Evolutionary conservation across 2,329 filamentous ascomycete genomes (phyloP).

Genomic region (Cryphonectria nitschkei): DNA sequence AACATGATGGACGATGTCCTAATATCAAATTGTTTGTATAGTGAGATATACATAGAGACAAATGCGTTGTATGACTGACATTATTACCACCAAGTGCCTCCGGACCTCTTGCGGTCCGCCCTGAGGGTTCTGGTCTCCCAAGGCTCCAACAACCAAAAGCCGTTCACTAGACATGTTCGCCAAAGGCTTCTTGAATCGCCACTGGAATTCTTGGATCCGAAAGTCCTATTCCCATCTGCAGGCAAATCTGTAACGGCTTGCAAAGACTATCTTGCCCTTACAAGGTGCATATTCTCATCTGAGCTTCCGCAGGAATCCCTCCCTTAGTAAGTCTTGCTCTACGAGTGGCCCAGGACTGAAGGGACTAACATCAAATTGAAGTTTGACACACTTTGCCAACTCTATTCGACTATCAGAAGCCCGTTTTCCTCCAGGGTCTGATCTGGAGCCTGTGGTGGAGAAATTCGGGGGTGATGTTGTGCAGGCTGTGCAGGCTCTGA

Average conservation of each 20-base stretch:
- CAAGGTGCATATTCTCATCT: constrained; percentile 42
- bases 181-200: constrained; percentile 34
- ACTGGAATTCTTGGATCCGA: constrained; percentile 28
- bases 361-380: no score
- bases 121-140: constrained; percentile 40
- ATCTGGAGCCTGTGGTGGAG: constrained; percentile 33
- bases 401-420: constrained; percentile 18
- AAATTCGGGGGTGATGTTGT: constrained; percentile 41
- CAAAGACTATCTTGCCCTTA: constrained; percentile 37
- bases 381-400: no score
- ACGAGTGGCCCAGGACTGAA: no score
- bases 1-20: constrained; percentile 48
- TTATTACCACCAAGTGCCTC: constrained; percentile 34
- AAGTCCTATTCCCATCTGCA: constrained; percentile 10
- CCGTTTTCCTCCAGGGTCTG: constrained; percentile 32
- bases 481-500: constrained; percentile 44
- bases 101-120: constrained; percentile 40
- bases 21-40: constrained; percentile 39
- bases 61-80: not conserved
- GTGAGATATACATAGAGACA: not conserved
- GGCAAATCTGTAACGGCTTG: constrained; percentile 34
- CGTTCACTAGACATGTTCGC: constrained; percentile 36
- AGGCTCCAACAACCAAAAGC: constrained; percentile 36
- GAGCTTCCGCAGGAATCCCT: constrained; percentile 39
- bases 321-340: constrained; percentile 35